Evolutionary conservation across 108 stramenopile genomes (phyloP), one percentile per base, ranked within the genome.

Genomic region (Skeletonema tropicum): DNA sequence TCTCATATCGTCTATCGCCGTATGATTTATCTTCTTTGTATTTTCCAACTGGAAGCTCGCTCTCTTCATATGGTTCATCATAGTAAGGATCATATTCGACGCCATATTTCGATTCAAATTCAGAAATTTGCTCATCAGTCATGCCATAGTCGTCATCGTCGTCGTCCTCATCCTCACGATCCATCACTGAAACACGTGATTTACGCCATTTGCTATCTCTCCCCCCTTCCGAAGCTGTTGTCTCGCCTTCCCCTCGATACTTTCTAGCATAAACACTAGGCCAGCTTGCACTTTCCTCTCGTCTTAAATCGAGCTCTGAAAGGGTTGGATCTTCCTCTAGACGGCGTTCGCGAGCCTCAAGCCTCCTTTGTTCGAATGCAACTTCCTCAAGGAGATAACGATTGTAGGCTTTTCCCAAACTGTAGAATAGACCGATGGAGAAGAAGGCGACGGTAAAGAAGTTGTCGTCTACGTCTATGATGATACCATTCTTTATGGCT

Each of bases 11-110:
- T 8, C 91, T 85, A 87, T 95, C 91, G 23, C 91, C 91, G 67
- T 91, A 95, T 14, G 65, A 62, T 71, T 86, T 86, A 68, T 95
- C 94, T 30, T 82, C 77, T 25, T 68, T 69, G 70, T 68, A 92
- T 19, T 79, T 77, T 17, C 88, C 91, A 49, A 74, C 77, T 8
- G 94, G 94, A 32, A 95, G 76, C 49, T 95, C 91, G 23, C 87
- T 83, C 71, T 90, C 90, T 5, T 84, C 79, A 68, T 92, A 95
- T 30, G 94, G 94, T 77, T 95, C 94, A 69, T 95, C 94, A 57
- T 91, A 92, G 57, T 95, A 81, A 5, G 80, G 80, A 71, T 81
- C 80, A 39, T 92, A 95, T 30, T 91, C 87, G 13, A 95, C 80
- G 35, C 91, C 91, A 60, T 78, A 89, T 55, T 82, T 85, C 21